Evolutionary conservation across 129 eudicot species (phyloP), one percentile per base, ranked within the genome.

Genomic region (Mikania micrantha): DNA sequence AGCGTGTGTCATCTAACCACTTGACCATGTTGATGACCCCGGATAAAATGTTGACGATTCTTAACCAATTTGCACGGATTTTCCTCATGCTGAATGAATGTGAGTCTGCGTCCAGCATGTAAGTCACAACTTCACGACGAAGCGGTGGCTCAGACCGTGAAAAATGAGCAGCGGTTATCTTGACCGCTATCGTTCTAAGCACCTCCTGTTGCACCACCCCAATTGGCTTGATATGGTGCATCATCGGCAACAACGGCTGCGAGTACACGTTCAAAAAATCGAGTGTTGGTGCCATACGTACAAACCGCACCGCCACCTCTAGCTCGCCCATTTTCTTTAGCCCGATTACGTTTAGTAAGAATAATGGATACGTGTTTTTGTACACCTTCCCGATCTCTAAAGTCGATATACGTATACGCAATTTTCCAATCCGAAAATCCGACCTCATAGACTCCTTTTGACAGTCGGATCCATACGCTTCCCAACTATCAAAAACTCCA

Each of bases 321-420:
- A 93, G 84, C 64, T 93, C 95, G 0, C 98, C 98, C 91, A 84
- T 88, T 80, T 88, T 93, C 82, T 86, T 93, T 40, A 88, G 65
- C n/a, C 96, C 98, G 5, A 70, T 38, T 3, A 50, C 87, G 9
- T 87, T 80, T 17, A 93, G 47, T 65, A 80, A 40, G 57, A 93
- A 59, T 72, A 93, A 68, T 0, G 98, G 95, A 12, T 80, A 93
- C 24, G 54, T 60, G 52, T 80, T 88, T 39, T 78, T 74, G 71
- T 88, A 88, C 66, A 84, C 96, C 49, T 83, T 82, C 0, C 90
- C 87, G 0, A 88, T 88, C 56, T 85, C 71, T 59, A 93, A 73
- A 1, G 89, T 93, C 3, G 98, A 93, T 54, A 93, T 72, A 4
- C 96, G 95, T 11, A 93, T 77, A 6, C 88, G 85, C 38, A 93